Evolutionary conservation across 2,329 filamentous ascomycete genomes (phyloP).

Genomic region (Knufia fluminis): DNA sequence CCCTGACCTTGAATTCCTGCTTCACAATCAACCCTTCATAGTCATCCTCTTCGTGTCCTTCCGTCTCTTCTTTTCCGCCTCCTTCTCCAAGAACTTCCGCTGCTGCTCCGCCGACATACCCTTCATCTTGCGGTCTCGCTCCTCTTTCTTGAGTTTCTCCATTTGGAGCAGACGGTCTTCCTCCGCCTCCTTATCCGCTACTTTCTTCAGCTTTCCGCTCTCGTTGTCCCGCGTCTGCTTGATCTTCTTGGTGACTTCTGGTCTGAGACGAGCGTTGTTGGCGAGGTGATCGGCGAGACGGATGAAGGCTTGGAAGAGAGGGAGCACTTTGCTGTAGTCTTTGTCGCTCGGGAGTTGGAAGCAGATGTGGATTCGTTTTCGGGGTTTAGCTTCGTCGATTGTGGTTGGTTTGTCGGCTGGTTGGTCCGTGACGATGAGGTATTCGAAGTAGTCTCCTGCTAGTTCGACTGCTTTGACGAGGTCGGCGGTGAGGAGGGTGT

Average conservation of each 20-base stretch:
- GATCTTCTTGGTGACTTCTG: slow-evolving; percentile 81
- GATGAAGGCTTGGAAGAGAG: slow-evolving; percentile 73
- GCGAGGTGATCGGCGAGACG: slow-evolving; percentile 77
- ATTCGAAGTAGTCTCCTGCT: slow-evolving; percentile 74
- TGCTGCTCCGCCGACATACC: slow-evolving; percentile 71
- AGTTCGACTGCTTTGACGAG: slow-evolving; percentile 68
- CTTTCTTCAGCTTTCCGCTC: slow-evolving; percentile 67
- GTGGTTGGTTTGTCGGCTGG: slow-evolving; percentile 76
- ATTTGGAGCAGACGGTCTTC: slow-evolving; percentile 47
- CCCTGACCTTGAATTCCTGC: neutral
- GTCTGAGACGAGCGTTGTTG: slow-evolving; percentile 69
- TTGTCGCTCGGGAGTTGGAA: slow-evolving; percentile 55
- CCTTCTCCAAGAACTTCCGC: slow-evolving; percentile 75
- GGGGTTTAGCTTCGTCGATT: slow-evolving; percentile 71
- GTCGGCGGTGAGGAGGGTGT: slow-evolving; percentile 77
- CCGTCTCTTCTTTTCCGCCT: slow-evolving; percentile 62
- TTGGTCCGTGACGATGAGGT: slow-evolving; percentile 82
- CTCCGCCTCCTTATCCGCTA: slow-evolving; percentile 61
- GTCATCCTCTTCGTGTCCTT: slow-evolving; percentile 56
- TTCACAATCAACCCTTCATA: neutral
- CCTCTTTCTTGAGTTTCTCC: slow-evolving; percentile 68
- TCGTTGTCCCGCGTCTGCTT: slow-evolving; percentile 70
- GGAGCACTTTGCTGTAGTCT: slow-evolving; percentile 57
- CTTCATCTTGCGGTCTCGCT: slow-evolving; percentile 74
- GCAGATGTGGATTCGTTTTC: slow-evolving; percentile 78